Conservation (phyloP, 257 asterid species). For the Capsicum rhomboideum region DNA sequence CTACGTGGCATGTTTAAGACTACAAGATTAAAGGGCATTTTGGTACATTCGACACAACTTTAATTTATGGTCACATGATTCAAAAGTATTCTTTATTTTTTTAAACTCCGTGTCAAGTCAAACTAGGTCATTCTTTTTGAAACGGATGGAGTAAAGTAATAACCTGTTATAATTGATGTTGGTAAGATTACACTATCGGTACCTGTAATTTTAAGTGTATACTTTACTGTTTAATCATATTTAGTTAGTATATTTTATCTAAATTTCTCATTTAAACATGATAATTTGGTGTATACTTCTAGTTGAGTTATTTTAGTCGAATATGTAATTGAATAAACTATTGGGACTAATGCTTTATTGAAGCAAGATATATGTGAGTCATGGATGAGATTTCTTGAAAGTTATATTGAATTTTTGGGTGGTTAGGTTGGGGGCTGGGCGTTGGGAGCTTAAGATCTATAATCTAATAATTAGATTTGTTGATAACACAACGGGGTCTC, state of each 20-base stretch:
- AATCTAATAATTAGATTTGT: not conserved
- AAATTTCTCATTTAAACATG: not conserved
- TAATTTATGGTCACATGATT: too few relatives aligned
- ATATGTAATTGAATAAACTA: not conserved
- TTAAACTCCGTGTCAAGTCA: too few relatives aligned
- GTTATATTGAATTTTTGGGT: not conserved
- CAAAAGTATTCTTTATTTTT: too few relatives aligned
- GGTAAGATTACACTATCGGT: not conserved
- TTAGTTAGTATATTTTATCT: not conserved
- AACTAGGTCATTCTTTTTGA: too few relatives aligned
- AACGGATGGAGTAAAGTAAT: not conserved
- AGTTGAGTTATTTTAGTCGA: not conserved
- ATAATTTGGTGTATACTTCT: not conserved
- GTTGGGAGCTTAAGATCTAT: not conserved
- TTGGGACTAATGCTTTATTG: not conserved
- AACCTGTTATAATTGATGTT: too few relatives aligned
- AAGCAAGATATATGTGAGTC: not conserved
- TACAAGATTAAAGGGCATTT: too few relatives aligned
- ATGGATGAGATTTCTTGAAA: not conserved
- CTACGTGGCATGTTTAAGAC: too few relatives aligned
- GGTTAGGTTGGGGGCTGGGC: not conserved
- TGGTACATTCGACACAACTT: too few relatives aligned
- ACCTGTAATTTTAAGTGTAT: not conserved
- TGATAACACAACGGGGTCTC: not conserved
- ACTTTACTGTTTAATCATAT: not conserved